phyloP scores from a whole-genome alignment of 257 asterid genomes.

The Buddleja alternifolia region DNA sequence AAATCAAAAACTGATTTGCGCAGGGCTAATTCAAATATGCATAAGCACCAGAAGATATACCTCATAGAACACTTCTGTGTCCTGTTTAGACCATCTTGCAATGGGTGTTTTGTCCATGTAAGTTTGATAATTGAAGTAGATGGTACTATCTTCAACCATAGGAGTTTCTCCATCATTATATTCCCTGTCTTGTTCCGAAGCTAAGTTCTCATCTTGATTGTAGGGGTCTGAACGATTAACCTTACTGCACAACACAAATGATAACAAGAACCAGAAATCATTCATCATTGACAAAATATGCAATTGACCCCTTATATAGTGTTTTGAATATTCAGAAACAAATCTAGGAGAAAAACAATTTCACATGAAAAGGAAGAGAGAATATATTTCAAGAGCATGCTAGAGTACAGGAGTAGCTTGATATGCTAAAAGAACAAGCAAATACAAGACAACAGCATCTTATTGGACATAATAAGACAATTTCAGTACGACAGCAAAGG shows the following conservation, averaged over 20 bases:
- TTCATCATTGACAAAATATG: neutral
- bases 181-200: slow-evolving; percentile 43
- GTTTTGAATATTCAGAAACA: slow-evolving; percentile 9
- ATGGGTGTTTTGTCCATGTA: slow-evolving; percentile 73
- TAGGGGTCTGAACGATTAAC: slow-evolving; percentile 42
- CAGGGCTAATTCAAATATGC: neutral
- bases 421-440: neutral
- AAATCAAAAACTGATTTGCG: slow-evolving; percentile 5
- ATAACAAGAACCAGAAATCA: slow-evolving; percentile 23
- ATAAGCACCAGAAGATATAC: slow-evolving; percentile 40
- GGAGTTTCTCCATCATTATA: slow-evolving; percentile 42
- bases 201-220: slow-evolving; percentile 44
- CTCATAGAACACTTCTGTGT: slow-evolving; percentile 87
- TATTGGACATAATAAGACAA: neutral
- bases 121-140: slow-evolving; percentile 74
- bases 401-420: neutral
- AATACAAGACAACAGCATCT: neutral
- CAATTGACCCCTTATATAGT: neutral
- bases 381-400: slow-evolving; percentile 21
- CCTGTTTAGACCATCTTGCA: slow-evolving; percentile 81
- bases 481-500: neutral
- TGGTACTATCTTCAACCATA: slow-evolving; percentile 45
- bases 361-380: neutral
- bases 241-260: slow-evolving; percentile 47
- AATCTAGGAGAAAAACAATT: neutral